Conservation (phyloP, 2,329 filamentous ascomycete species). For the Penicillium sp. region DNA sequence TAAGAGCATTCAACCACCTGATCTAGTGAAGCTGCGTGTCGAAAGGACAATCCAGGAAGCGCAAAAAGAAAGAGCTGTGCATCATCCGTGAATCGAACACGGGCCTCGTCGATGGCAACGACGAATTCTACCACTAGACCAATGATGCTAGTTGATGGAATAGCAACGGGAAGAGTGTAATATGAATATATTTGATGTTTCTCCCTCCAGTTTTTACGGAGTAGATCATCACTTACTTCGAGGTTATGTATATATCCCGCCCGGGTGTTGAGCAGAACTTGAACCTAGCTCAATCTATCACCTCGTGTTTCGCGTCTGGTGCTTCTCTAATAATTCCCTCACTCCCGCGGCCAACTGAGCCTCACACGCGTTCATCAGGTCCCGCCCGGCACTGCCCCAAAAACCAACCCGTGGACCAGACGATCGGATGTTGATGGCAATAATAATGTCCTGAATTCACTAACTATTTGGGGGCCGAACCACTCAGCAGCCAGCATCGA, state of each 20-base stretch:
- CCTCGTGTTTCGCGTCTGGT: too few species aligned
- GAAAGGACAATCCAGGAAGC: background rate
- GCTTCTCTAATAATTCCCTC: too few species aligned
- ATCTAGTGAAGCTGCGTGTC: too few species aligned
- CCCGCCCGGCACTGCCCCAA: background rate
- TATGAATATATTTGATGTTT: background rate
- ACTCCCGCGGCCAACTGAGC: background rate
- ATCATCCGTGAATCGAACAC: constrained; percentile 52
- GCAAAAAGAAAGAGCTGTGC: constrained; percentile 23
- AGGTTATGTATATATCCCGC: too few species aligned
- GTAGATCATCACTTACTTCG: background rate
- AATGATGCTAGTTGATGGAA: constrained; percentile 38
- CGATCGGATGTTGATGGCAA: background rate
- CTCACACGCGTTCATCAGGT: background rate
- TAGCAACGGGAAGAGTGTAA: fast-evolving
- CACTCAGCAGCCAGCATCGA: background rate
- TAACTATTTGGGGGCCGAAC: background rate
- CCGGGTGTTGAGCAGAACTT: too few species aligned
- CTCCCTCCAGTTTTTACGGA: too few species aligned
- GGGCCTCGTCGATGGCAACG: constrained; percentile 51
- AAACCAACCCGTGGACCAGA: background rate
- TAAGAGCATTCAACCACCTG: too few species aligned
- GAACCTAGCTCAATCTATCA: too few species aligned
- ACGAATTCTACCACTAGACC: constrained; percentile 51
- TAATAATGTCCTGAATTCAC: too few species aligned